These are phyloP conservation scores for Apiospora kogelbergensis DNA, from an alignment of 2,329 filamentous ascomycete genomes.

Conservation along the genomic window DNA sequence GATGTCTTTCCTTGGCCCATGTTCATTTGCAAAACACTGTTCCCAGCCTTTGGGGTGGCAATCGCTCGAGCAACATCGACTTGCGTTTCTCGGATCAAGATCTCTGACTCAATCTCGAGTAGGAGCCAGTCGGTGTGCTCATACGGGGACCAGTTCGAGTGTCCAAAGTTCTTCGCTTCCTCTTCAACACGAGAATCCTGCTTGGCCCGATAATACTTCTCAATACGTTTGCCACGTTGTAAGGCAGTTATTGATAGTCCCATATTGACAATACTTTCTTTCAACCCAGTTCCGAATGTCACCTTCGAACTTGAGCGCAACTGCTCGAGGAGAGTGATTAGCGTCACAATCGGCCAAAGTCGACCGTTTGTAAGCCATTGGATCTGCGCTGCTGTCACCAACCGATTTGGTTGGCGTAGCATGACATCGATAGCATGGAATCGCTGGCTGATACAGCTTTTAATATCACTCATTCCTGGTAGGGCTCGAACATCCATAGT, in stretches of 20 bases:
- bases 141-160: conserved; percentile 56
- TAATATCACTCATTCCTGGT: neutral
- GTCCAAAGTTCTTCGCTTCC: conserved; percentile 48
- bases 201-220: conserved; percentile 27
- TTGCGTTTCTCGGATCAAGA: conserved; percentile 64
- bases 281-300: conserved; percentile 35
- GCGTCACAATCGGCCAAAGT: conserved; percentile 47
- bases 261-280: conserved; percentile 40
- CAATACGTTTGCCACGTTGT: conserved; percentile 46
- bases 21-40: no score
- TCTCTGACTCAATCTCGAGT: conserved; percentile 63
- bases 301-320: conserved; percentile 35
- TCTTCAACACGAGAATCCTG: conserved; percentile 34
- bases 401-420: conserved; percentile 11
- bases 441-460: neutral
- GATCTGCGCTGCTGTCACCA: conserved; percentile 21
- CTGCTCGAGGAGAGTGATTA: conserved; percentile 44
- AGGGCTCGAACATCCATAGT: conserved; percentile 5
- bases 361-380: conserved; percentile 41
- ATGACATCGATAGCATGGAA: conserved; percentile 15
- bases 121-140: conserved; percentile 63
- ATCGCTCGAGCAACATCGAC: no score
- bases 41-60: no score
- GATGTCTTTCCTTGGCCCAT: no score
- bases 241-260: conserved; percentile 42